Conservation (phyloP, 495 filamentous ascomycete species). For the Neurospora tetraspora region DNA sequence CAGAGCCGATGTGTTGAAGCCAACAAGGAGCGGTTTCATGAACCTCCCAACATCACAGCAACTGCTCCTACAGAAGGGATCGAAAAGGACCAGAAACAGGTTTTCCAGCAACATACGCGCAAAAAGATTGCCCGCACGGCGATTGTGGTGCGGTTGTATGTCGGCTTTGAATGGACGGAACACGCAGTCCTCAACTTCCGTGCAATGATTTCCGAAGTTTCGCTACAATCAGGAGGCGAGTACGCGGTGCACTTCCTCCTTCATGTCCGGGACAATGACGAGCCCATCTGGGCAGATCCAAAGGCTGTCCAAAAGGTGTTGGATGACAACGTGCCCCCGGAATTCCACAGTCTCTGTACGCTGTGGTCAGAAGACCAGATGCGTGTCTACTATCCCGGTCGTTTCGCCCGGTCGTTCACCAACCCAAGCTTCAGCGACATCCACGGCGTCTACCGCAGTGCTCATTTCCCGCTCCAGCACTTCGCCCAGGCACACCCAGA, state of each 20-base stretch:
- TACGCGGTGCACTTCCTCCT: conserved; percentile 74
- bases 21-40: conserved; percentile 56
- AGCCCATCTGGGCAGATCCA: conserved; percentile 53
- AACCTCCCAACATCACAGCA: conserved; percentile 13
- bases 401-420: conserved; percentile 56
- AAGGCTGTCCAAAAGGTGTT: conserved; percentile 48
- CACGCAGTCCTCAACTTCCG: conserved; percentile 65
- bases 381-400: conserved; percentile 69
- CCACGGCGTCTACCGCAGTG: conserved; percentile 83
- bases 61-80: neutral
- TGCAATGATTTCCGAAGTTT: conserved; percentile 68
- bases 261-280: conserved; percentile 58
- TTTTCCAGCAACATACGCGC: conserved; percentile 10
- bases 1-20: conserved; percentile 57
- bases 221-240: conserved; percentile 64
- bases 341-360: conserved; percentile 78
- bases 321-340: conserved; percentile 63
- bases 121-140: conserved; percentile 51
- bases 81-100: neutral
- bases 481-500: conserved; percentile 85
- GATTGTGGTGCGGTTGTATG: conserved; percentile 62
- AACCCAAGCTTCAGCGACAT: conserved; percentile 52
- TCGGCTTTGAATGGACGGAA: conserved; percentile 56
- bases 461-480: conserved; percentile 83
- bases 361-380: conserved; percentile 95